Evolutionary conservation across 2,329 filamentous ascomycete genomes (phyloP).

Genomic region (Monosporascus sp.): DNA sequence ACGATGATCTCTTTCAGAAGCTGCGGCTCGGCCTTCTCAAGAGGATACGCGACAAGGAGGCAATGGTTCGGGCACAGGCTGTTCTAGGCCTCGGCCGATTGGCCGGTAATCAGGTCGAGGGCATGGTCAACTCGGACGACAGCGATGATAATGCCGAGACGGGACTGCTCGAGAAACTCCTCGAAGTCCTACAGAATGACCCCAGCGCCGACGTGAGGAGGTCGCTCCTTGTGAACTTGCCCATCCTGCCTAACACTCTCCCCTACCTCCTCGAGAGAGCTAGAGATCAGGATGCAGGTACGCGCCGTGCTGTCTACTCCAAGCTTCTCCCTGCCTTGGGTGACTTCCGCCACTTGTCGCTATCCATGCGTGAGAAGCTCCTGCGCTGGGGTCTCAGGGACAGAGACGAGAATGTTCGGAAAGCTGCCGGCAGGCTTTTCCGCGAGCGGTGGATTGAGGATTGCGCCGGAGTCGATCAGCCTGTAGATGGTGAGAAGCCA

Average conservation of each 20-base stretch:
- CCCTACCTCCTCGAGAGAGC: conserved; percentile 87
- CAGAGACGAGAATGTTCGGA: conserved; percentile 88
- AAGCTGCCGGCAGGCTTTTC: conserved; percentile 85
- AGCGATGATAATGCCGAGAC: conserved; percentile 62
- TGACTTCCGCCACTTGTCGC: conserved; percentile 87
- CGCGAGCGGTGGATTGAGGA: conserved; percentile 97
- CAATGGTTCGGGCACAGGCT: conserved; percentile 86
- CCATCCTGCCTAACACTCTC: conserved; percentile 73
- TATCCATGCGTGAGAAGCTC: conserved; percentile 92
- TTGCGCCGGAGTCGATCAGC: conserved; percentile 65
- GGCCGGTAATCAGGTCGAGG: conserved; percentile 71
- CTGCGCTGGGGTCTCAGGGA: conserved; percentile 92
- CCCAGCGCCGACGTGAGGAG: conserved; percentile 89
- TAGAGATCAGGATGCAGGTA: conserved; percentile 79
- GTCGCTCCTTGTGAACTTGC: conserved; percentile 84
- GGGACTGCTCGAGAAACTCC: conserved; percentile 73
- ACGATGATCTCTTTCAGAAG: conserved; percentile 83
- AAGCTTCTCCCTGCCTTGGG: conserved; percentile 81
- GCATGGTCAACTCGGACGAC: conserved; percentile 63
- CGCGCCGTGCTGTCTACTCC: conserved; percentile 80
- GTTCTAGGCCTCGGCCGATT: conserved; percentile 84
- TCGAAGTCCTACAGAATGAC: conserved; percentile 89
- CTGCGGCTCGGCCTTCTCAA: conserved; percentile 75
- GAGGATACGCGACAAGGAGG: conserved; percentile 88
- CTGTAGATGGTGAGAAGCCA: conserved; percentile 51